Base-by-base conservation (phyloP, 176 grass and related monocot species). In the Tuctoria greenei region DNA sequence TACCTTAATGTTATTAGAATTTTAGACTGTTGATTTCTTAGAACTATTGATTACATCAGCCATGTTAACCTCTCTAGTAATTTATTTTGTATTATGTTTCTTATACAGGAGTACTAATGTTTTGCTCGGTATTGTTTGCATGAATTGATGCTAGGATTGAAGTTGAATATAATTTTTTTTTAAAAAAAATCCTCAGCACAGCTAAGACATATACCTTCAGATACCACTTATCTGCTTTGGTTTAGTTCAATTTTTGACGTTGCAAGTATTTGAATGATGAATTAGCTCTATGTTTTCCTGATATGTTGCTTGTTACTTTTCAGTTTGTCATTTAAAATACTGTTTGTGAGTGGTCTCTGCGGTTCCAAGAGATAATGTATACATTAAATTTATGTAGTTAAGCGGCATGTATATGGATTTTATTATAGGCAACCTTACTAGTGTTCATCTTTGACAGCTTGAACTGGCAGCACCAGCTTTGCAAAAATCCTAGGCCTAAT, bases 391-490 rank as follows among this genome's bases (percentile, higher is more conserved):
- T 14, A 55, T 38, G 38, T 36, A 21, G 6, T 73, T 41, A 39
- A 63, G 27, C 62, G 36, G 14, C n/a, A 40, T 35, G 34, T 81
- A 27, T 65, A 74, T 39, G n/a, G n/a, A n/a, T n/a, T n/a, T n/a
- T n/a, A n/a, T 41, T 4, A 24, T 40, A 49, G n/a, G 6, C 69
- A 52, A 73, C 46, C 49, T 64, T 25, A 55, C 56, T 74, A 28
- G 52, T 82, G 13, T 81, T 74, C 55, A 70, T 85, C 55, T 86
- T 59, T 82, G 66, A 62, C 89, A 99, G 96, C 86, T 92, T 99
- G 79, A 99, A 99, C 80, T 99, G 96, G 96, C 96, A 99, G 82
- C 96, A 99, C 61, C 96, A 99, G 58, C 92, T 99, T 68, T 99
- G 96, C 92, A 99, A 99, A 88, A 99, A 99, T 43, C 96, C 96